A percentile compares a stretch with the other conserved stretches of the same genome.
Conservation (phyloP, 177 flowering plant genomes). For the Vitis hybrid region DNA sequence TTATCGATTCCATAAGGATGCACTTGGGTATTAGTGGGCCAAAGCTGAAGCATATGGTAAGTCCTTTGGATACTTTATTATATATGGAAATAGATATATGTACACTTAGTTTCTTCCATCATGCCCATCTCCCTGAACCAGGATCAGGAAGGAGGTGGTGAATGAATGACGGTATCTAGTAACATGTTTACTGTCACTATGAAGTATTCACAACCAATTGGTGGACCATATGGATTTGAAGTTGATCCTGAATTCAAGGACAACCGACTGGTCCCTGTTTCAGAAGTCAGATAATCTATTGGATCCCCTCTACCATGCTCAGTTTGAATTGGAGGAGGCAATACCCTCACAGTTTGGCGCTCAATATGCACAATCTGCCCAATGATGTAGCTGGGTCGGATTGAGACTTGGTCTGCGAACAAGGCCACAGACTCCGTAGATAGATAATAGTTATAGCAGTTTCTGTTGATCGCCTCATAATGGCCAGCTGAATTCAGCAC, state of each 20-base stretch:
- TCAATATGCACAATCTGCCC: constrained; percentile 98
- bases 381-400: constrained; percentile 70
- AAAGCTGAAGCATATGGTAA: too few relatives aligned
- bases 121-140: constrained; percentile 45
- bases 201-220: constrained; percentile 85
- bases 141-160: constrained; percentile 84
- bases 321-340: constrained; percentile 17
- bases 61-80: too few relatives aligned
- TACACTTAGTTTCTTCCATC: constrained; percentile 70
- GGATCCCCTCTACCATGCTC: constrained; percentile 40
- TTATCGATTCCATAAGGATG: too few relatives aligned
- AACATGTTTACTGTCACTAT: constrained; percentile 94
- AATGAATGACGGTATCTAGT: constrained; percentile 79
- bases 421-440: constrained; percentile 91
- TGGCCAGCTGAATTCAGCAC: constrained; percentile 72
- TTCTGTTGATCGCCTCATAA: constrained; percentile 84
- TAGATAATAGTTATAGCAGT: constrained; percentile 76
- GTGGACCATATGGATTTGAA: constrained; percentile 67
- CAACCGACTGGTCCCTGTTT: constrained; percentile 35
- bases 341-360: constrained; percentile 51
- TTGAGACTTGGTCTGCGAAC: constrained; percentile 70
- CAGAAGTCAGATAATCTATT: constrained; percentile 43
- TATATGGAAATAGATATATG: constrained; percentile 16
- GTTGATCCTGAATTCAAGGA: constrained; percentile 37
- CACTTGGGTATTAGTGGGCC: too few relatives aligned